Base-by-base conservation (phyloP, 208 protist species). In the Wallacemonas collosoma region DNA sequence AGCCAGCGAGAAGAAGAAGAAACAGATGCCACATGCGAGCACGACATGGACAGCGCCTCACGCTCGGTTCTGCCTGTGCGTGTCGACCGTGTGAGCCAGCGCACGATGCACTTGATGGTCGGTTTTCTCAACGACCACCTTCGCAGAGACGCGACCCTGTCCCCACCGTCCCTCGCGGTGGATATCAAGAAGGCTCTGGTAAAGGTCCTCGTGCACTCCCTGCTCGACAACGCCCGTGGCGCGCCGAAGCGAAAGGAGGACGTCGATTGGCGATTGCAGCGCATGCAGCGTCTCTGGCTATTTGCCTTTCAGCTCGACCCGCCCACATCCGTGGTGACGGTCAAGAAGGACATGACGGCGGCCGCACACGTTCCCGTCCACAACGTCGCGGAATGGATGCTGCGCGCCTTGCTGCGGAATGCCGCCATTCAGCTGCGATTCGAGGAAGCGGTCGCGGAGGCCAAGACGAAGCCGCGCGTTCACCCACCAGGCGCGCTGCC, bases 321-420 rank as follows among this genome's bases (percentile, higher is more conserved):
- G 2, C 82, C 84, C 51, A 72, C 76, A 1, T 26, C 55, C 58
- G 17, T 45, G 17, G n/a, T 66, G 14, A 44, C 58, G 8, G 48
- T 61, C 2, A 26, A 12, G 14, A 45, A 8, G 12, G 64, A 55
- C 39, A 41, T 7, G 39, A 3, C 39, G 6, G 45, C 6, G 45
- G 6, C 45, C 8, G 45, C 45, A 50, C 41, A 48, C 26, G 8
- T 61, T 11, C 61, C 61, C 12, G 56, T 38, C 50, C n/a, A 50
- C 14, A 78, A 76, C 64, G 75, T 68, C 6, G 77, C 80, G 8
- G 66, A 75, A 58, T 95, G 90, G 90, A 67, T 95, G 67, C 57
- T 91, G 65, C 47, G 64, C n/a, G 69, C 82, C 41, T 71, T 93
- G 48, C 64, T 91, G 63, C 78, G 79, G 35, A 95, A 95, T 50